Conservation (phyloP, 2,329 filamentous ascomycete species). For the Xylariaceae sp. region DNA sequence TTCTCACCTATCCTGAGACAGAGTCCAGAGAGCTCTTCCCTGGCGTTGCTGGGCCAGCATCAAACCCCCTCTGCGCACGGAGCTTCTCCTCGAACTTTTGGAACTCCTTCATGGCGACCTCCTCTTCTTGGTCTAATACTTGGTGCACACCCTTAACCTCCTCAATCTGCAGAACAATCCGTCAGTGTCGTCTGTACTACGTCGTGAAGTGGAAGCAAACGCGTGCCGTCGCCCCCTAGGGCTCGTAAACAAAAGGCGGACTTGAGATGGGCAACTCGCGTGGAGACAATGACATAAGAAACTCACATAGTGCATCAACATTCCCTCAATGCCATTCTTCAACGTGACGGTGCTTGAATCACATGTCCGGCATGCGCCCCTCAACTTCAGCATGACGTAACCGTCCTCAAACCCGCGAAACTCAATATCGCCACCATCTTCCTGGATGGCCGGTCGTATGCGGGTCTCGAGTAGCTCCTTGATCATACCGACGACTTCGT, state of each 20-base stretch:
- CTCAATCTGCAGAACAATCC: slow-evolving; percentile 63
- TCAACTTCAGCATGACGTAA: slow-evolving; percentile 77
- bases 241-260: background rate
- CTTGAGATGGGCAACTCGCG: background rate
- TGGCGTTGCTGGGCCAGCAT: slow-evolving; percentile 36
- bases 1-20: slow-evolving; percentile 32
- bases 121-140: slow-evolving; percentile 86
- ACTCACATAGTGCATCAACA: slow-evolving; percentile 94
- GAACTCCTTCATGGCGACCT: slow-evolving; percentile 82
- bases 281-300: background rate
- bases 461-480: slow-evolving; percentile 94
- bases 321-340: slow-evolving; percentile 96
- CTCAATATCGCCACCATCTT: slow-evolving; percentile 97
- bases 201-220: background rate
- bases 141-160: slow-evolving; percentile 92
- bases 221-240: background rate
- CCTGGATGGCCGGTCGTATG: slow-evolving; percentile 92
- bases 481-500: slow-evolving; percentile 96
- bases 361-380: slow-evolving; percentile 91
- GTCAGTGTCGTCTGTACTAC: slow-evolving; percentile 28
- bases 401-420: slow-evolving; percentile 86
- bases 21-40: slow-evolving; percentile 40
- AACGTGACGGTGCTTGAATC: slow-evolving; percentile 95
- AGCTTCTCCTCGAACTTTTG: slow-evolving; percentile 89
- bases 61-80: slow-evolving; percentile 49